Base-by-base conservation (phyloP, 495 filamentous ascomycete species). In the Podospora didyma region DNA sequence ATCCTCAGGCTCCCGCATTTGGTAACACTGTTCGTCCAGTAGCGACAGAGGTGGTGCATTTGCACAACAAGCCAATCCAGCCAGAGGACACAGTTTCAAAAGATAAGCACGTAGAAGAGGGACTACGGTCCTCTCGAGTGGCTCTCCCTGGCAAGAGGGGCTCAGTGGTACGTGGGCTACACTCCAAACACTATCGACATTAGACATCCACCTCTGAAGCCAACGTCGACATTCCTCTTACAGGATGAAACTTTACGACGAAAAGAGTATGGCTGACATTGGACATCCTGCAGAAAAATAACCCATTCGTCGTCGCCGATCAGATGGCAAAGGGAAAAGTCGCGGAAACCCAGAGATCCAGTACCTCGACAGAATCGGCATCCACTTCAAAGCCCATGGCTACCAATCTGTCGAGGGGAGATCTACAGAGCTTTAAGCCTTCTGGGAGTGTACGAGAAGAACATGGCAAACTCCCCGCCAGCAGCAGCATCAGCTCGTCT, bases 271-370 rank as follows among this genome's bases (percentile, higher is more conserved):
- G 11, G 46, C 53, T 60, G 20, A 53, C 11, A 53, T n/a, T 6
- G 17, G n/a, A 46, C 17, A 17, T 11, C 9, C 47, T 46, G 3
- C 14, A 66, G 57, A 63, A 47, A 20, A 57, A 59, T 17, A 70
- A 61, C 45, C 68, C 61, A 12, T 70, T 68, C 24, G 19, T 66
- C 21, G 46, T 68, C 21, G 62, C 63, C 14, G 68, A 70, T 37
- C 65, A 65, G 31, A 56, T 58, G 4, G 54, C 61, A 23, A 62
- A 53, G 41, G 47, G 54, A 7, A 59, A 54, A 23, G 26, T 51
- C 14, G 34, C 50, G 6, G 55, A 54, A 17, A 42, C 62, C 17
- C 22, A 51, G 47, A 31, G 28, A 7, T 52, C 35, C 6, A 57
- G 31, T 12, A 41, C 53, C 17, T 51, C 37, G n/a, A 24, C 51